phyloP scores from a whole-genome alignment of 129 eudicot species.

The Silybum marianum region DNA sequence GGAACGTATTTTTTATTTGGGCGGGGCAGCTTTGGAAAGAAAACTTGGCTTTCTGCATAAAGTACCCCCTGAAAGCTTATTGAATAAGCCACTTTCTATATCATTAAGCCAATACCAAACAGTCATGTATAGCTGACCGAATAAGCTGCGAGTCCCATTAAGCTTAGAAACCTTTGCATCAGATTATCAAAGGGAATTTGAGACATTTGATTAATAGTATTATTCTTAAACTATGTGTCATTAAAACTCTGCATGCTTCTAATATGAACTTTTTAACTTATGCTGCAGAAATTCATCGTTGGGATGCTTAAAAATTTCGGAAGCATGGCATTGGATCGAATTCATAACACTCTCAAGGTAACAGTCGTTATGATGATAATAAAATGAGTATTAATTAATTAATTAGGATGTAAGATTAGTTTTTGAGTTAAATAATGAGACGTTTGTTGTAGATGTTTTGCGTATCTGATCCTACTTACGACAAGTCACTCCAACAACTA shows the following conservation, averaged over 20 bases:
- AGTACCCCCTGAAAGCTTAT: no score
- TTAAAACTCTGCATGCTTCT: not conserved
- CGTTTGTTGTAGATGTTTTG: constrained; percentile 76
- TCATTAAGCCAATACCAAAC: no score
- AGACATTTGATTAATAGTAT: constrained; percentile 4
- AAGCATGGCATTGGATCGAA: constrained; percentile 91
- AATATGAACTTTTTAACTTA: not conserved
- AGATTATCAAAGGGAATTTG: not conserved
- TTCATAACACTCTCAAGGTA: constrained; percentile 96
- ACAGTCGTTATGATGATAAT: constrained; percentile 5
- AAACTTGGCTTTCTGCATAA: no score
- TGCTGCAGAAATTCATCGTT: constrained; percentile 76
- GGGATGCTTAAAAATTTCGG: constrained; percentile 98
- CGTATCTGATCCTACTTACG: constrained; percentile 76
- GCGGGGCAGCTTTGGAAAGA: no score
- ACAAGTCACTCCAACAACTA: constrained; percentile 94
- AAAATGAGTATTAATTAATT: not conserved
- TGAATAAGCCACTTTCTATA: no score
- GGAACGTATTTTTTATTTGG: no score
- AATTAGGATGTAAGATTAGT: not conserved
- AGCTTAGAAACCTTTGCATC: not conserved
- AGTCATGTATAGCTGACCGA: no score
- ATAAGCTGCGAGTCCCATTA: no score
- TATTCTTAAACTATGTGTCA: not conserved
- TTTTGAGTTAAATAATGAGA: not conserved